Evolutionary conservation across 1,139 yeast genomes (phyloP), one percentile per base, ranked within the genome.

Genomic region (Kodamaea arcana): DNA sequence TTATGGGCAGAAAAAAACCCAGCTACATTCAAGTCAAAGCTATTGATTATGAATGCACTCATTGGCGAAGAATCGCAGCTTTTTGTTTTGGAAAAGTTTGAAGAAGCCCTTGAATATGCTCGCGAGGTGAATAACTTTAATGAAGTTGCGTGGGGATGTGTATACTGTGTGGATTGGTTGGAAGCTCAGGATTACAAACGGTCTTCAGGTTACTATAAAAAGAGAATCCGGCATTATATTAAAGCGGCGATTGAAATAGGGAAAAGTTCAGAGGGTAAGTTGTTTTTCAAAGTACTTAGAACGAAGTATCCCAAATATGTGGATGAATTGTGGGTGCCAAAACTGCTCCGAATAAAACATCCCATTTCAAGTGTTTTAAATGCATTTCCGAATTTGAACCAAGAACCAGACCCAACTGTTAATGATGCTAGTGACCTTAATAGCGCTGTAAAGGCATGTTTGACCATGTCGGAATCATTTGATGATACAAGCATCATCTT

Each of bases 111-210:
- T 15, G 69, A 64, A 15, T 36, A 42, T 3, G 71, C 76, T 1
- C 49, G 54, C 12, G 45, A 47, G 12, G 43, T 51, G 24, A 59
- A 60, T 3, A 50, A 58, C 21, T 52, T 60, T 46, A 56, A 62
- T 25, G 78, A 72, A 35, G 63, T 62, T 4, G 78, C 73, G 1
- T 50, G 68, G 44, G 62, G 63, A 4, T 58, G 65, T 40, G 67
- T 68, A 32, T 53, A 69, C 15, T 73, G 79, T 52, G 77, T 72
- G 2, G 54, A 52, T 12, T 75, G 77, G 75, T 48, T 75, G 11
- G 52, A 52, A n/a, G 47, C 40, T 2, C 51, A 48, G n/a, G n/a
- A n/a, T n/a, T n/a, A n/a, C n/a, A n/a, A n/a, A n/a, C n/a, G n/a
- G n/a, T n/a, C n/a, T n/a, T n/a, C n/a, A n/a, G 36, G 39, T 3